Base-by-base conservation (phyloP, 1,284 basidiomycete genomes). In the Quambalaria eucalypti region DNA sequence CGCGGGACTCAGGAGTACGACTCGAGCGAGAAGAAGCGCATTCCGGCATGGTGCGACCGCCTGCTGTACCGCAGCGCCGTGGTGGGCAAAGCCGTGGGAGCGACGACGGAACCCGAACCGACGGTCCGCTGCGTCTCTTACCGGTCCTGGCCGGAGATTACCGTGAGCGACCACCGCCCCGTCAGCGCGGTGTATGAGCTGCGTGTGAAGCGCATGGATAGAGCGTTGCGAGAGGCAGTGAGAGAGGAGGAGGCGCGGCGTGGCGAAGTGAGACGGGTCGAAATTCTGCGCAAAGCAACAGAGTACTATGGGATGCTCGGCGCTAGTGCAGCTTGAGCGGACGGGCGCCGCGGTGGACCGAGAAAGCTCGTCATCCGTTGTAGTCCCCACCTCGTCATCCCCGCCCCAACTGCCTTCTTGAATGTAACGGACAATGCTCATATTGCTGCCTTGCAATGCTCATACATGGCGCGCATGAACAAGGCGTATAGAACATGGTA, bases 211-310 rank as follows among this genome's bases (percentile, higher is more conserved):
- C 55, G 39, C n/a, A 33, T 59, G 1, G 52, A 66, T 30, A 14
- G 42, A 12, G 21, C 48, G 23, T 30, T 21, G 33, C 30, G 26
- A 3, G 57, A 56, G 14, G 7, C 9, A 16, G 53, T 51, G 3
- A 46, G 25, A 21, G 12, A 23, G 21, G 21, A 46, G 21, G 42
- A 46, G 21, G 42, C 4, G 19, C 21, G 2, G 42, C 21, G 4
- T 23, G 19, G 25, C 16, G 25, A 46, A 26, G 42, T 14, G 42
- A 46, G 4, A 23, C 42, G 42, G 42, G 88, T 92, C 77, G 95
- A 95, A 83, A 92, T 97, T 93, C 95, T 98, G 63, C 95, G 96
- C 83, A 96, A 96, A 73, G 91, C 88, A 85, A 79, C 77, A 59
- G 70, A 73, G 61, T 99, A 98, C 79, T 39, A 39, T 39, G n/a